These are phyloP conservation scores for Westerdykella sp. DNA, from an alignment of 2,329 filamentous ascomycete genomes.

Conservation along the genomic window DNA sequence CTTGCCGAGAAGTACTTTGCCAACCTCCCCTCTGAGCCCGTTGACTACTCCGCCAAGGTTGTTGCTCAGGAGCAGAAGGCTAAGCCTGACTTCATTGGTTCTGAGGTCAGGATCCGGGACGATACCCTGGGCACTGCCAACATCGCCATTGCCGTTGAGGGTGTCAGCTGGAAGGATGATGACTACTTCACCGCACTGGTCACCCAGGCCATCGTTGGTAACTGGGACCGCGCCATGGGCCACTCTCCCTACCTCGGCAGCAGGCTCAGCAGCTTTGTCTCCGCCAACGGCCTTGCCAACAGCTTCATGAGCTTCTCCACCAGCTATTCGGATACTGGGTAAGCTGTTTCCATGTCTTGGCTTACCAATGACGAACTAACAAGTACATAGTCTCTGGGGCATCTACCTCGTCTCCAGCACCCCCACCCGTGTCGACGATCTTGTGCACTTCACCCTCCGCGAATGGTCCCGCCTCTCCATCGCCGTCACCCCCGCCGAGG, in stretches of 20 bases:
- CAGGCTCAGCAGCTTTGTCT: constrained; percentile 89
- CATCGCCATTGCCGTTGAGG: constrained; percentile 97
- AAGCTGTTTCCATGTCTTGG: constrained; percentile 36
- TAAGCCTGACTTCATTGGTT: constrained; percentile 92
- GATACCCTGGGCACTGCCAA: constrained; percentile 94
- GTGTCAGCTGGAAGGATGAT: constrained; percentile 98
- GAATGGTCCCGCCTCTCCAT: constrained; percentile 95
- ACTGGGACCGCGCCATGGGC: constrained; percentile 99
- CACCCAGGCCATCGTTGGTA: constrained; percentile 96
- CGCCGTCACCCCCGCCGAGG: constrained; percentile 82
- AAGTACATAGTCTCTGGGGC: constrained; percentile 76
- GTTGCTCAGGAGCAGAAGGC: constrained; percentile 70
- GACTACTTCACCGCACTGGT: constrained; percentile 99
- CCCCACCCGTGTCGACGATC: constrained; percentile 79
- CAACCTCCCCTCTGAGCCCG: constrained; percentile 66
- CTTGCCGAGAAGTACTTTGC: constrained; percentile 96
- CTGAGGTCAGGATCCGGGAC: constrained; percentile 90
- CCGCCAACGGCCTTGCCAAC: constrained; percentile 93
- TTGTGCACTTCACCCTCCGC: constrained; percentile 95
- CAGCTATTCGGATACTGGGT: constrained; percentile 99
- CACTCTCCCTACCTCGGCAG: constrained; percentile 95
- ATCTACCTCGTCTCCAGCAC: constrained; percentile 97
- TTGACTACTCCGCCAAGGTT: constrained; percentile 65
- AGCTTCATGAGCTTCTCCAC: constrained; percentile 99
- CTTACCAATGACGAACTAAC: constrained; percentile 22